Evolutionary conservation across 257 asterid genomes (phyloP), one percentile per base, ranked within the genome.

Genomic region (Scutellaria minor): DNA sequence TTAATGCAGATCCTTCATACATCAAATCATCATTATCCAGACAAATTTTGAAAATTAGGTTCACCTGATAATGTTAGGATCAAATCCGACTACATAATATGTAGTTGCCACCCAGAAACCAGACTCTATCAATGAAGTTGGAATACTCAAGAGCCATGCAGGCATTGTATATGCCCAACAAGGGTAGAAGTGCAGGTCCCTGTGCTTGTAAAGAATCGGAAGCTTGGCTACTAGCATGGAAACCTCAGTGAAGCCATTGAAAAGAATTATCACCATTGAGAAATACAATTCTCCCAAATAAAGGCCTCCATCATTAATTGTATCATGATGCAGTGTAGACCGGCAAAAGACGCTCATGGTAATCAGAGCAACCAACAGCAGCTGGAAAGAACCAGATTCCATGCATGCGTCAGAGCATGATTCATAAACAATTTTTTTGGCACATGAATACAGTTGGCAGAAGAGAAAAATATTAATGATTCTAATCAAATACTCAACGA

Each of bases 341-440:
- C 99, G 96, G 84, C 87, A 88, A 80, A 94, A 94, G 39, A 94
- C 96, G 64, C 95, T 94, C 99, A 94, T 91, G 75, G 97, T 88
- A 67, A 94, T 91, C 82, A 88, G 69, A 67, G 96, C 96, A 83
- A 91, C 93, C 76, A 94, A 48, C 78, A 91, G 82, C 75, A 93
- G 94, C 98, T 93, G 96, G 55, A 83, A 75, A 72, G 63, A 57
- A 70, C 47, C 52, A 81, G 3, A 70, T 64, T 75, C 48, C 67
- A 59, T 39, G 40, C 44, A 50, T 61, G 74, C 44, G 22, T 81
- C 76, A 79, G 80, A 24, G 48, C 20, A 46, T 22, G 42, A 9
- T 39, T 76, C 58, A 57, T 37, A 39, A 70, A 75, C 40, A 40
- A 41, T 10, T 70, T 66, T 47, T 66, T 47, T 15, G 47, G 14